Percentiles rank a stretch among this genome's conserved stretches.
Evolutionary conservation across 2,329 filamentous ascomycete species (phyloP).

Genomic region (Ophiostoma novo-ulmi): DNA sequence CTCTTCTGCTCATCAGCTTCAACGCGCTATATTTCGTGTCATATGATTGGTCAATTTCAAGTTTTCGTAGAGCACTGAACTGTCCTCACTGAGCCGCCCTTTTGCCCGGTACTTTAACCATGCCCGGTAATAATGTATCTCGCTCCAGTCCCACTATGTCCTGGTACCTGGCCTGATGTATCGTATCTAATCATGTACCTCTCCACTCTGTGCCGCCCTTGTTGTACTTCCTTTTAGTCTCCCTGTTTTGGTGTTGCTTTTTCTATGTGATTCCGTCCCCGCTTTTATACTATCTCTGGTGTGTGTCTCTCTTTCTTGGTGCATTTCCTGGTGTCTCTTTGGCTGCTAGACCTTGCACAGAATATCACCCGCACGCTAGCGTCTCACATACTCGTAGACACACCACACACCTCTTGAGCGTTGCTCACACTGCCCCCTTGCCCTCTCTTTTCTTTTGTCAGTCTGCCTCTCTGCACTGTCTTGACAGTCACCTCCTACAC

Average conservation of each 20-base stretch:
- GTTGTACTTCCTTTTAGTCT: conserved; percentile 12
- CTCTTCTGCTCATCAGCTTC: not conserved
- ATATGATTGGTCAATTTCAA: conserved; percentile 5
- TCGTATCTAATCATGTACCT: conserved; percentile 23
- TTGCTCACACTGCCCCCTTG: not conserved
- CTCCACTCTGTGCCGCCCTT: conserved; percentile 15
- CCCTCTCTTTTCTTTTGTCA: not conserved
- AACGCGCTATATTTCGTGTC: conserved; percentile 3
- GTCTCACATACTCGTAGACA: conserved; percentile 3
- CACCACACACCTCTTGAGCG: not conserved
- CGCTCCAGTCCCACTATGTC: conserved; percentile 30
- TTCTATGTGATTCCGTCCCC: not conserved
- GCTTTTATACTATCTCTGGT: not conserved
- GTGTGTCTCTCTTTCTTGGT: not conserved
- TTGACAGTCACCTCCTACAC: not conserved
- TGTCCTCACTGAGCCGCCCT: conserved; percentile 13
- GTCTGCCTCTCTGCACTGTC: not conserved
- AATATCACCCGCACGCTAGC: not conserved
- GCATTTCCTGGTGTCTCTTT: not conserved
- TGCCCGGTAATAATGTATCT: conserved; percentile 31
- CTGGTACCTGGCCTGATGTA: conserved; percentile 33
- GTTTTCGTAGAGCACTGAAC: not conserved
- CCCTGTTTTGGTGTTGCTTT: not conserved
- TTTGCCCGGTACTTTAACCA: conserved; percentile 31
- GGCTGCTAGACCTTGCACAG: conserved; percentile 1